phyloP scores from a whole-genome alignment of 164 flowering plant genomes.

The Echeveria elegans region DNA sequence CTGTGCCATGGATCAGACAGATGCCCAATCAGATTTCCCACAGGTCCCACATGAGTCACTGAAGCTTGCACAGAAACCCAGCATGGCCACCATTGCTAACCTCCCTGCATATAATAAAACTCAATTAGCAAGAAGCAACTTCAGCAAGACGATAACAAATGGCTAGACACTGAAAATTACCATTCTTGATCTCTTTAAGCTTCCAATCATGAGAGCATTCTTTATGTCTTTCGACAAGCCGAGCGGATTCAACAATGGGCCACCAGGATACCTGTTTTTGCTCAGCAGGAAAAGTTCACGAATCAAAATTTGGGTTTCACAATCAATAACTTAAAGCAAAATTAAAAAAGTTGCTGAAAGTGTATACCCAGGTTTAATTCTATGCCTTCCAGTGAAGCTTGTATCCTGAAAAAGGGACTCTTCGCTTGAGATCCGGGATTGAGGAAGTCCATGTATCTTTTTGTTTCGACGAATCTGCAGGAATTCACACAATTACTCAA shows the following conservation, averaged over 20 bases:
- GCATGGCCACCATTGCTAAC: constrained; percentile 87
- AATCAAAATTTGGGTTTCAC: neutral
- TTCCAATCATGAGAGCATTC: constrained; percentile 62
- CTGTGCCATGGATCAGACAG: constrained; percentile 82
- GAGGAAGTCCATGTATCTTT: constrained; percentile 82
- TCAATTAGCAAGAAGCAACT: neutral
- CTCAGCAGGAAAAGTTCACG: too few relatives aligned
- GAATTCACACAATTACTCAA: neutral
- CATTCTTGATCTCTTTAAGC: constrained; percentile 92
- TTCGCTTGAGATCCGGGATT: constrained; percentile 82
- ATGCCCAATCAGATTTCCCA: constrained; percentile 68
- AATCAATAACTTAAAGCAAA: neutral
- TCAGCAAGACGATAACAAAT: neutral
- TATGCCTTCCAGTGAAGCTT: constrained; percentile 78
- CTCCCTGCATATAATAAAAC: constrained; percentile 68
- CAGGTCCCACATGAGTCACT: constrained; percentile 74
- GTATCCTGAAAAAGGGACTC: constrained; percentile 74
- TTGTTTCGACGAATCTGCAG: constrained; percentile 79
- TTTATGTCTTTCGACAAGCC: constrained; percentile 75
- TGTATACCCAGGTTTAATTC: constrained; percentile 80
- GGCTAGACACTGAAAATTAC: constrained; percentile 23
- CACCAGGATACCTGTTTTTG: constrained; percentile 73
- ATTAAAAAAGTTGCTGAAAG: neutral
- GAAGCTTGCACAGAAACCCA: constrained; percentile 75
- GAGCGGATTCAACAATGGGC: constrained; percentile 80